Evolutionary conservation across 106 monocot species (phyloP), one percentile per base, ranked within the genome.

Genomic region (Platanthera zijinensis): DNA sequence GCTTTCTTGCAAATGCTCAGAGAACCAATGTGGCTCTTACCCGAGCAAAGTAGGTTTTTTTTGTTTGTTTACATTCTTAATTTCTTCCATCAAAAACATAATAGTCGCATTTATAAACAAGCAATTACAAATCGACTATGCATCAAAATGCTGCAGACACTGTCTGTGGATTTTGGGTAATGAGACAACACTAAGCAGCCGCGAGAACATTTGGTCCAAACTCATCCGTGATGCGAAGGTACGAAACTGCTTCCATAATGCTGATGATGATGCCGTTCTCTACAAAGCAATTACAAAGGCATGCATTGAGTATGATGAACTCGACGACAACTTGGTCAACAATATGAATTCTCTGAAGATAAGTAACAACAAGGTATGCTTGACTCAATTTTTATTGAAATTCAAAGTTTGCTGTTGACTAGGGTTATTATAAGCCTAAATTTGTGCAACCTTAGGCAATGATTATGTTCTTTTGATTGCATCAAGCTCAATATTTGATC

Each of bases 21-120:
- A 59, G 92, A 32, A 80, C 83, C 50, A 89, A 87, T 74, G 92
- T 92, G 50, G 86, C 92, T n/a, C 51, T 89, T 11, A 92, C 92
- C 62, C 84, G 92, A 64, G 92, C 92, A 74, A 39, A 39, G 39
- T 39, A 39, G 0, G 39, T 2, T 39, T 39, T 39, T 25, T 25
- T 25, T 25, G 25, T 25, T 39, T 39, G 39, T 39, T 39, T 39
- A 39, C 39, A 39, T 1, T 39, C 39, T 3, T 39, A 39, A 39
- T 39, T 39, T 39, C 39, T 39, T 25, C 25, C 0, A 25, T 25
- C 25, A 25, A 25, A 0, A 25, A 25, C 25, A 25, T 25, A 25
- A 25, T 25, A 25, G 25, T 39, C 7, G 17, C 17, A 54, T 10
- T 54, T 54, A 54, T 3, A 13, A 11, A 54, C 4, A 10, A 59